Percentiles rank a stretch among this genome's conserved stretches.
phyloP scores from a whole-genome alignment of 305 asterid genomes.

The Fraxinus sp. region DNA sequence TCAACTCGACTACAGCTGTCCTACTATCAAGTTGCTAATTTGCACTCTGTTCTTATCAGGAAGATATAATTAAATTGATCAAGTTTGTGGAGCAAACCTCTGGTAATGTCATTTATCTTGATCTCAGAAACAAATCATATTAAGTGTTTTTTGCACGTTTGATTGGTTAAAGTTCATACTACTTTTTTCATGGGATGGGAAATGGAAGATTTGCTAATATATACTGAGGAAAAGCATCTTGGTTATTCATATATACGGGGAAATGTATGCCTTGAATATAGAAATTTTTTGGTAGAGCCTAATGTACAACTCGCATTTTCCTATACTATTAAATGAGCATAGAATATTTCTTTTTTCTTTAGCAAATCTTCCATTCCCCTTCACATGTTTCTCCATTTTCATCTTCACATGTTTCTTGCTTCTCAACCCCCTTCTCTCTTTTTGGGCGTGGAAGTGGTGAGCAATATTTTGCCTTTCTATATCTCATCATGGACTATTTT shows the following conservation, averaged over 20 bases:
- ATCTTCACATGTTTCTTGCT: not conserved
- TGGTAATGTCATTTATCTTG: conserved; percentile 46
- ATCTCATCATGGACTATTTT: conserved; percentile 1
- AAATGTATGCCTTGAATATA: not conserved
- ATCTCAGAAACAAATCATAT: not conserved
- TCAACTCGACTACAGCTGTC: conserved; percentile 13
- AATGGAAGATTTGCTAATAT: not conserved
- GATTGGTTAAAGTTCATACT: not conserved
- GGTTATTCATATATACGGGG: not conserved
- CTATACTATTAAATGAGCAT: not conserved
- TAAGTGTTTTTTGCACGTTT: not conserved
- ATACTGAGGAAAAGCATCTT: not conserved
- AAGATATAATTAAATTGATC: conserved; percentile 67
- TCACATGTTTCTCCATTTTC: not conserved
- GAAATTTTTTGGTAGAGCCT: not conserved
- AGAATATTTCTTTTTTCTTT: too few relatives aligned
- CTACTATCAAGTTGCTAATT: conserved; percentile 28
- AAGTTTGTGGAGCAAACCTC: conserved; percentile 69
- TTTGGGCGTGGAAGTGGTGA: not conserved
- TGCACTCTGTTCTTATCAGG: conserved; percentile 48
- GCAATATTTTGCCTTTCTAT: not conserved
- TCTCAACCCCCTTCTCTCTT: not conserved
- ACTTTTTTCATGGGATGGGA: not conserved
- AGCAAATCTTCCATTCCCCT: not conserved
- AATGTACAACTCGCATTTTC: not conserved